These are phyloP conservation scores for Circinella umbellata DNA, from an alignment of 371 early-diverging fungal genomes.

Conservation along the genomic window DNA sequence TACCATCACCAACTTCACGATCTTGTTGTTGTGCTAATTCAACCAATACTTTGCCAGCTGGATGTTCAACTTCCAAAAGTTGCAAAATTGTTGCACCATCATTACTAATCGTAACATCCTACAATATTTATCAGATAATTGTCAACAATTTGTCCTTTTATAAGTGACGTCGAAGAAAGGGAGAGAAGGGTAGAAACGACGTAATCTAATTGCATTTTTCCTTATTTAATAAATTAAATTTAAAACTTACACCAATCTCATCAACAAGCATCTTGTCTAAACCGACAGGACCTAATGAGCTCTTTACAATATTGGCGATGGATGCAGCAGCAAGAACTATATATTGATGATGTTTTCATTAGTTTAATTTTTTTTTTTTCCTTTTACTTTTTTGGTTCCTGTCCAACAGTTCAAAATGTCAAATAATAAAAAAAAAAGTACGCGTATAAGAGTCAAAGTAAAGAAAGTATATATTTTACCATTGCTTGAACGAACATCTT, in stretches of 20 bases:
- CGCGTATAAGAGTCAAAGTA: neutral
- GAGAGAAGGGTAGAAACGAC: too few species aligned
- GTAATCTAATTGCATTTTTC: too few species aligned
- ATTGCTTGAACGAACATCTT: constrained; percentile 94
- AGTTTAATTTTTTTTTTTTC: neutral
- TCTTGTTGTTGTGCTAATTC: constrained; percentile 99
- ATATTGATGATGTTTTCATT: neutral
- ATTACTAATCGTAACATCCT: constrained; percentile 99
- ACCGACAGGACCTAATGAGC: constrained; percentile 99
- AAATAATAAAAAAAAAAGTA: neutral
- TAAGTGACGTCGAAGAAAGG: too few species aligned
- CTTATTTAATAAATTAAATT: too few species aligned
- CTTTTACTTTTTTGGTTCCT: neutral
- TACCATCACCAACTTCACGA: constrained; percentile 99
- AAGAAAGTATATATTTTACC: constrained; percentile 71
- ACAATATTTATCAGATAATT: neutral
- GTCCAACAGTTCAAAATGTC: neutral
- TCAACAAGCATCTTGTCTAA: constrained; percentile 99
- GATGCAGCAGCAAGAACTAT: constrained; percentile 76
- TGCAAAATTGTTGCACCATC: constrained; percentile 99
- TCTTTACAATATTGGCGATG: constrained; percentile 98
- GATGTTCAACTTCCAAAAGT: constrained; percentile 98
- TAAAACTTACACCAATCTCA: constrained; percentile 91
- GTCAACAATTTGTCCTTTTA: too few species aligned
- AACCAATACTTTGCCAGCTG: constrained; percentile 96